Evolutionary conservation across 345 rosid species (phyloP).

Genomic region (Linum usitatissimum): DNA sequence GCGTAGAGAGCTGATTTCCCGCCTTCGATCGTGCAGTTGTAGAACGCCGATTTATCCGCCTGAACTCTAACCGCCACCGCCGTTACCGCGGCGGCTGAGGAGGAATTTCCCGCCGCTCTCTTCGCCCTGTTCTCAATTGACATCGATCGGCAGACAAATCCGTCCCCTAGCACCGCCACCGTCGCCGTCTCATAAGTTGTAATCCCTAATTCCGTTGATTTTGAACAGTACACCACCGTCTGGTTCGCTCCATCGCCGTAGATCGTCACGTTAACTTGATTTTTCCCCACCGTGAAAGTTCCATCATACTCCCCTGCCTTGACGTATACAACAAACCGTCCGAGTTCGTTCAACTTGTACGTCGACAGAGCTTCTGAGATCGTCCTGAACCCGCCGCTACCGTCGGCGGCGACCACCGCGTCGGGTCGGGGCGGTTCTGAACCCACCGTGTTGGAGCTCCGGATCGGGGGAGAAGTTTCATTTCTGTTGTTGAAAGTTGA

Average conservation of each 20-base stretch:
- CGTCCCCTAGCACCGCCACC: slow-evolving; percentile 11
- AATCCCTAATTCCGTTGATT: not conserved
- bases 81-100: too few relatives aligned
- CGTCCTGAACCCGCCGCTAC: slow-evolving; percentile 1
- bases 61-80: slow-evolving; percentile 1
- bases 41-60: not conserved
- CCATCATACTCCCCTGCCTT: not conserved
- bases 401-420: slow-evolving; percentile 5
- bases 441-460: not conserved
- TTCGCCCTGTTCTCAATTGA: slow-evolving; percentile 7
- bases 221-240: slow-evolving; percentile 1
- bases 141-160: slow-evolving; percentile 14
- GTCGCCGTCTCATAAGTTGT: not conserved
- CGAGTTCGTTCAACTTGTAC: not conserved
- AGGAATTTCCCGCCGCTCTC: too few relatives aligned
- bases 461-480: not conserved
- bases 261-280: not conserved
- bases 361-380: not conserved
- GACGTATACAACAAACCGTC: not conserved
- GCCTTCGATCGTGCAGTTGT: not conserved
- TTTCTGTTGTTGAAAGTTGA: not conserved
- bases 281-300: not conserved
- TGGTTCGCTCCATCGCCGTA: not conserved
- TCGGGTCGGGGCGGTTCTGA: not conserved
- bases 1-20: not conserved